A percentile compares a stretch with the other conserved stretches of the same genome.
Evolutionary conservation across 495 filamentous ascomycete species (phyloP).

Genomic region (Daldinia decipiens): DNA sequence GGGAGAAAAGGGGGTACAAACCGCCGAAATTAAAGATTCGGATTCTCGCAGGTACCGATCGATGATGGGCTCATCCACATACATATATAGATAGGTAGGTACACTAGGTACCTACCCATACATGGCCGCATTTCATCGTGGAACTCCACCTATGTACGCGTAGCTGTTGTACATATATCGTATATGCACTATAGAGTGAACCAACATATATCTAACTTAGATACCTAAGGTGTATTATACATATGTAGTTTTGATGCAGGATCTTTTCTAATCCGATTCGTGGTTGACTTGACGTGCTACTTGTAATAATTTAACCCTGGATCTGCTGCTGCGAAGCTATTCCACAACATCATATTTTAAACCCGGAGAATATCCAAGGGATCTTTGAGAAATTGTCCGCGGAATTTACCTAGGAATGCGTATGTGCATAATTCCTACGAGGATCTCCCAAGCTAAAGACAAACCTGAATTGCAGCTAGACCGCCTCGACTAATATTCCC

Average conservation of each 20-base stretch:
- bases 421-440: neutral
- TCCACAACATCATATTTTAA: conserved; percentile 9
- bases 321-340: neutral
- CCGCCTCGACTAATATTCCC: conserved; percentile 22
- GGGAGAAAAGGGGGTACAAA: conserved; percentile 16
- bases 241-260: neutral
- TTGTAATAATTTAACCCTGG: neutral
- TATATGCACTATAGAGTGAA: conserved; percentile 44
- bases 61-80: neutral
- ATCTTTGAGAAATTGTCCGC: conserved; percentile 2
- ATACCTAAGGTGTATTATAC: neutral
- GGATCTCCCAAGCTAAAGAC: conserved; percentile 13
- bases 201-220: conserved; percentile 15
- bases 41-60: conserved; percentile 13
- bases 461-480: conserved; percentile 11
- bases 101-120: too few relatives aligned
- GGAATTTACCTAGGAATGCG: neutral
- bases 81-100: too few relatives aligned
- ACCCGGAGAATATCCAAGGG: conserved; percentile 4
- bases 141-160: neutral
- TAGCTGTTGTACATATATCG: conserved; percentile 21
- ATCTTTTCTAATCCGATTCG: conserved; percentile 1
- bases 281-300: neutral
- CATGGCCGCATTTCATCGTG: neutral
- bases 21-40: conserved; percentile 35